These are phyloP conservation scores for Lichtheimia ramosa DNA, from an alignment of 371 early-diverging fungal species.

Conservation along the genomic window DNA sequence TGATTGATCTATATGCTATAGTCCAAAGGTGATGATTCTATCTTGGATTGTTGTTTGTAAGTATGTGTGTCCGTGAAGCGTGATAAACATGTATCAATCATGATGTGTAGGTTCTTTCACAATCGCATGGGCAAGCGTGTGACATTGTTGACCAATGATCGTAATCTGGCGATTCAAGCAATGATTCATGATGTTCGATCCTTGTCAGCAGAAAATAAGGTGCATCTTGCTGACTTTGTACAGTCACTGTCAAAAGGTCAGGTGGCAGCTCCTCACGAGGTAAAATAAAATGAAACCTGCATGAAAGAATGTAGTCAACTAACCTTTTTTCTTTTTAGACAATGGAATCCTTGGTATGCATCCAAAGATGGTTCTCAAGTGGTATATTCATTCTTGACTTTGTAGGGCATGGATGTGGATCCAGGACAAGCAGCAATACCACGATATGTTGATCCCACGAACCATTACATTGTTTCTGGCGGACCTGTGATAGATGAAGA, in stretches of 20 bases:
- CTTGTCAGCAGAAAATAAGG: slow-evolving; percentile 26
- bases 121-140: slow-evolving; percentile 12
- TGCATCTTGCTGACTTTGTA: slow-evolving; percentile 14
- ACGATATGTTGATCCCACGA: too few species aligned
- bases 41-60: slow-evolving; percentile 44
- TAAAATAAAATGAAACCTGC: too few species aligned
- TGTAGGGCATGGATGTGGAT: too few species aligned
- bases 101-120: background rate
- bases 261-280: too few species aligned
- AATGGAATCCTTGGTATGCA: too few species aligned
- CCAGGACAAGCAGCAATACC: too few species aligned
- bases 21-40: slow-evolving; percentile 33
- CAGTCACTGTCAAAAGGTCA: background rate
- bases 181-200: slow-evolving; percentile 40
- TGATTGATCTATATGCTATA: background rate
- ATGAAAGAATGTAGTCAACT: too few species aligned
- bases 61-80: background rate
- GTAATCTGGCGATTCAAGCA: slow-evolving; percentile 45
- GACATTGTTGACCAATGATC: slow-evolving; percentile 37
- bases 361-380: too few species aligned
- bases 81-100: background rate
- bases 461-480: too few species aligned
- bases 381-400: too few species aligned
- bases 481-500: too few species aligned
- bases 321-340: too few species aligned